These are phyloP conservation scores for Larix kaempferi DNA, from an alignment of 75 land plant species.

Conservation along the genomic window DNA sequence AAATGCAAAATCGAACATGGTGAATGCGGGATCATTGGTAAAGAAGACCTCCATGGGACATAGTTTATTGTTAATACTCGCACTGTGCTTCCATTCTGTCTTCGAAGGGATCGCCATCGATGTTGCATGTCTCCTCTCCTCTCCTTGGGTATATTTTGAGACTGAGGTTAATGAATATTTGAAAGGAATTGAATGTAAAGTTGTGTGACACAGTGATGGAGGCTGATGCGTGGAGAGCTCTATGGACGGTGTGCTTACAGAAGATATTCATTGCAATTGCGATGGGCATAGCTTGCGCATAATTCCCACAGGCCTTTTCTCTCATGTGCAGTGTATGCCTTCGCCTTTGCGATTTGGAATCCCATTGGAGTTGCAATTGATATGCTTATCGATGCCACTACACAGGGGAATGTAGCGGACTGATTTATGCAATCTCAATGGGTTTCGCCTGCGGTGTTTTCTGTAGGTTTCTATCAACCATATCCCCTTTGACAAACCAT, in stretches of 20 bases:
- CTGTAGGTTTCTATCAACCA: slow-evolving; percentile 77
- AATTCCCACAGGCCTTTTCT: slow-evolving; percentile 62
- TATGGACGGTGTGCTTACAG: slow-evolving; percentile 79
- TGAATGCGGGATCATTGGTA: slow-evolving; percentile 1
- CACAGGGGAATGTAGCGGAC: slow-evolving; percentile 58
- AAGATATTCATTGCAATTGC: slow-evolving; percentile 81
- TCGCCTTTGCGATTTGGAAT: slow-evolving; percentile 82
- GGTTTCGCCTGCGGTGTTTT: slow-evolving; percentile 77
- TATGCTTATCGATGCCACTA: slow-evolving; percentile 62
- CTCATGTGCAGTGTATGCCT: slow-evolving; percentile 49
- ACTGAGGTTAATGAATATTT: too few species aligned
- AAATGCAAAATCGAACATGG: neutral
- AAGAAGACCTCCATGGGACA: slow-evolving; percentile 45
- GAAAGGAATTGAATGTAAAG: neutral
- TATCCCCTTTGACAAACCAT: neutral
- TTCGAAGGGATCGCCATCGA: slow-evolving; percentile 92
- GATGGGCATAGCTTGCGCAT: slow-evolving; percentile 78
- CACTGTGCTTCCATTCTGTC: slow-evolving; percentile 84
- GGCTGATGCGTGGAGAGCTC: slow-evolving; percentile 65
- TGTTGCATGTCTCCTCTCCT: slow-evolving; percentile 6
- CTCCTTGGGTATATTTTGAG: too few species aligned
- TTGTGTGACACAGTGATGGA: slow-evolving; percentile 37
- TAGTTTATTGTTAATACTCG: slow-evolving; percentile 57
- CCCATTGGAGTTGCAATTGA: slow-evolving; percentile 83
- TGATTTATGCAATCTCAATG: slow-evolving; percentile 87